Base-by-base conservation (phyloP, 2,329 filamentous ascomycete genomes). In the Teratosphaeriaceae sp. region DNA sequence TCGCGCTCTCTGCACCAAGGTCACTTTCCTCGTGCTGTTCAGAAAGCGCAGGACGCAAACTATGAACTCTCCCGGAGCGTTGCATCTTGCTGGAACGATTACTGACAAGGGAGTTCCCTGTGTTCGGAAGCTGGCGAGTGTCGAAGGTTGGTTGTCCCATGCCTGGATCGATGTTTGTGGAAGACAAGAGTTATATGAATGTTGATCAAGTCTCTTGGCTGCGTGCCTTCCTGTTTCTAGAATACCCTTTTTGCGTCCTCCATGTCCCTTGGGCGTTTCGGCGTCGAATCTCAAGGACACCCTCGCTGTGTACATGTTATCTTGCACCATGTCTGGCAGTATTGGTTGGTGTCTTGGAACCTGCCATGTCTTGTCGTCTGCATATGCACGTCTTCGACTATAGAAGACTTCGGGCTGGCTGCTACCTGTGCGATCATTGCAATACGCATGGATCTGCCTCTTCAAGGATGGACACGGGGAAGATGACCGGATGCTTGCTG, bases 311-410 rank as follows among this genome's bases (percentile, higher is more conserved):
- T 35, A 35, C 31, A 35, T 35, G 31, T 35, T 35, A 18, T 35
- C 31, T 35, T 35, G 31, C 31, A 35, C 31, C 31, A 35, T 35
- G 31, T 35, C 31, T 35, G 31, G 31, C 31, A 35, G 31, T 35
- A 35, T 35, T 35, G 5, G 31, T 35, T 35, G 31, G 31, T 35
- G n/a, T 35, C 31, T 35, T 35, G 31, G 31, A 35, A 35, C 31
- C 19, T 35, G 31, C 31, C 31, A 35, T 35, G 20, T 35, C 31
- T 35, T 35, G 31, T 35, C 31, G 31, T 35, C 31, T 35, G 31
- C 31, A 35, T 35, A 19, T 35, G 31, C 19, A 35, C 31, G 31
- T 35, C 31, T 35, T 35, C 31, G 31, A 35, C 31, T 35, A 35
- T 18, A 35, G 31, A 35, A 35, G 31, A 35, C 15, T 18, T 35